Evolutionary conservation across 2,329 filamentous ascomycete species (phyloP).

Genomic region (Paracoccidioides brasiliensis): DNA sequence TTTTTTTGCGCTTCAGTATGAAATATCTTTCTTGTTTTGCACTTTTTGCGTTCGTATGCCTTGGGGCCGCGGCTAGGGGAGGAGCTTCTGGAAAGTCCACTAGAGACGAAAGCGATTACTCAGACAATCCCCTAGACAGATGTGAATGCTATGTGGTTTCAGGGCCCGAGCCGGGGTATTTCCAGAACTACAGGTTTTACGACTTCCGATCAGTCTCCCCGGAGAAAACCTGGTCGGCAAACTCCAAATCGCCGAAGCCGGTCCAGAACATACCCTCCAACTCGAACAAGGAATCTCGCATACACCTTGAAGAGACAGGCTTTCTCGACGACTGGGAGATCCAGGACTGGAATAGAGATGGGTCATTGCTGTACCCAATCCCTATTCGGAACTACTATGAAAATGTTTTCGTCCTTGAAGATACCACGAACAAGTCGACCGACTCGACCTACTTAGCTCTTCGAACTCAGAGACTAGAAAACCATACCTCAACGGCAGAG

Average conservation of each 20-base stretch:
- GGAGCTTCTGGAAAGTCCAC: neutral
- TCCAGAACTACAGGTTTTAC: conserved; percentile 39
- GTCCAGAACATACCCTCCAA: conserved; percentile 21
- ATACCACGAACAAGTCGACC: conserved; percentile 9
- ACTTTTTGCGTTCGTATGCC: neutral
- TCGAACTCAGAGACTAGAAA: conserved; percentile 31
- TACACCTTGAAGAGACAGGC: conserved; percentile 3
- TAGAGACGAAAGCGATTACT: neutral
- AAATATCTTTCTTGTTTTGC: neutral
- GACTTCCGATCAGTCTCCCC: conserved; percentile 36
- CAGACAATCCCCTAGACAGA: conserved; percentile 10
- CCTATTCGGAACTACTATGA: conserved; percentile 34
- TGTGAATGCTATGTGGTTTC: conserved; percentile 39
- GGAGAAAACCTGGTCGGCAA: conserved; percentile 14
- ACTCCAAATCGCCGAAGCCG: conserved; percentile 40
- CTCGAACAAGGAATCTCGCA: conserved; percentile 5
- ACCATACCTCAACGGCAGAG: conserved; percentile 37
- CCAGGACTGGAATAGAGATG: conserved; percentile 34
- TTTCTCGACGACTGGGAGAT: conserved; percentile 26
- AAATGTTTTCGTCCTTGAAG: conserved; percentile 35
- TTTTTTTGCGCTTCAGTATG: neutral
- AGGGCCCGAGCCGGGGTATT: conserved; percentile 32
- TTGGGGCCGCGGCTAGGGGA: neutral
- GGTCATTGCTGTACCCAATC: conserved; percentile 25
- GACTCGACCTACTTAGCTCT: conserved; percentile 34